Evolutionary conservation across 345 rosid species (phyloP).

Genomic region (Noccaea caerulescens): DNA sequence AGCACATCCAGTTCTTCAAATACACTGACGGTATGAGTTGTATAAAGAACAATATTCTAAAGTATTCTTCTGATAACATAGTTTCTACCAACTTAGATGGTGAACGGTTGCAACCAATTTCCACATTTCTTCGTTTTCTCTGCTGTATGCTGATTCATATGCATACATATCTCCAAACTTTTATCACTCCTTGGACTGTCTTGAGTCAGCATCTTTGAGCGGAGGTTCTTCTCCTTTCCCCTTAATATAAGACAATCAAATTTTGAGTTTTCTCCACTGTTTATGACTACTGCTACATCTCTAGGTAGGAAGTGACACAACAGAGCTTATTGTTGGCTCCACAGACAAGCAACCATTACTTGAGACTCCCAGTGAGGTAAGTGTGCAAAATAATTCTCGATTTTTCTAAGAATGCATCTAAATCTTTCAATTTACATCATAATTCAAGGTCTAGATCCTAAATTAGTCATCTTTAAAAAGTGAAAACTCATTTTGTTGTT

Average conservation of each 20-base stretch:
- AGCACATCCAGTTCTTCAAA: constrained; percentile 51
- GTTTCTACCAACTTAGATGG: too few species aligned
- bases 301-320: constrained; percentile 60
- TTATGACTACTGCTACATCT: constrained; percentile 15
- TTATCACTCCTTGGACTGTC: constrained; percentile 60
- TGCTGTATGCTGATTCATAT: constrained; percentile 76
- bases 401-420: constrained; percentile 13
- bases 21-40: constrained; percentile 58
- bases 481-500: neutral
- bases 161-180: constrained; percentile 84
- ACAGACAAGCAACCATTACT: constrained; percentile 88
- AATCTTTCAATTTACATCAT: neutral
- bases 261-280: neutral
- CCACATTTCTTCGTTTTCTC: constrained; percentile 16
- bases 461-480: neutral
- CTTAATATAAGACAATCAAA: neutral
- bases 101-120: neutral
- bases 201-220: constrained; percentile 67
- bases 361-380: constrained; percentile 91
- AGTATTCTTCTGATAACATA: constrained; percentile 11
- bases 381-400: constrained; percentile 20
- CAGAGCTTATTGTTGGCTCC: constrained; percentile 72
- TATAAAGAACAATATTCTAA: neutral
- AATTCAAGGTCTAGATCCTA: constrained; percentile 5
- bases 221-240: constrained; percentile 53